Evolutionary conservation across 1,284 basidiomycete genomes (phyloP), one percentile per base, ranked within the genome.

Genomic region (Caloboletus firmus): DNA sequence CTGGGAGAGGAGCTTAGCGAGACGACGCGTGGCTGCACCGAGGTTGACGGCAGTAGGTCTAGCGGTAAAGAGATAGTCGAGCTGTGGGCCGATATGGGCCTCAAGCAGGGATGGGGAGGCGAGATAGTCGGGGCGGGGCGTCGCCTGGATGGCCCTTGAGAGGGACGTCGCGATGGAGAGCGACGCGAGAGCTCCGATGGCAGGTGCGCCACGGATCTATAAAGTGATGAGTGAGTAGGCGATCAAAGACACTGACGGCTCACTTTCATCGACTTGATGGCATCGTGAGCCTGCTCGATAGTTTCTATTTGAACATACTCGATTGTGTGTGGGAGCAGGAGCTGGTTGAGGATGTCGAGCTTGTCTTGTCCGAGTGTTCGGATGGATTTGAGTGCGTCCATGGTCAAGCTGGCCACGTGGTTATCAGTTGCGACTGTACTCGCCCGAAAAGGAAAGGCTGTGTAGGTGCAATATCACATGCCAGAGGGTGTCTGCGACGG

Each of bases 21-120:
- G 80, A 18, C 92, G 82, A 34, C 86, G 80, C 45, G 85, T 91
- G 12, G 92, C 92, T 46, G 87, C 87, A 30, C 89, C 85, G 18
- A 97, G 85, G 74, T 97, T 96, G 63, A 97, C 94, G 4, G 94
- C 94, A 0, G 94, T 97, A 8, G 94, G 94, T n/a, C 94, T 83
- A 4, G 94, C 89, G 1, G 87, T 91, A 68, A 82, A 85, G 13
- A 97, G 80, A 70, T 84, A 88, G 45, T 85, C 80, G 45, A 93
- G 79, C 41, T 84, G 78, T 0, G 81, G 76, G 41, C 74, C 67
- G 52, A 91, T 65, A 64, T 88, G 74, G 0, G 70, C 68, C 55
- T 77, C 73, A 28, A 93, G 73, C 1, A 74, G 68, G 1, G 74
- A 68, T 0, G 79, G 66, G 3, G 80, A 80, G 7, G 74, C 60